phyloP scores from a whole-genome alignment of 768 basidiomycete species.

The Leccinum obscurum region DNA sequence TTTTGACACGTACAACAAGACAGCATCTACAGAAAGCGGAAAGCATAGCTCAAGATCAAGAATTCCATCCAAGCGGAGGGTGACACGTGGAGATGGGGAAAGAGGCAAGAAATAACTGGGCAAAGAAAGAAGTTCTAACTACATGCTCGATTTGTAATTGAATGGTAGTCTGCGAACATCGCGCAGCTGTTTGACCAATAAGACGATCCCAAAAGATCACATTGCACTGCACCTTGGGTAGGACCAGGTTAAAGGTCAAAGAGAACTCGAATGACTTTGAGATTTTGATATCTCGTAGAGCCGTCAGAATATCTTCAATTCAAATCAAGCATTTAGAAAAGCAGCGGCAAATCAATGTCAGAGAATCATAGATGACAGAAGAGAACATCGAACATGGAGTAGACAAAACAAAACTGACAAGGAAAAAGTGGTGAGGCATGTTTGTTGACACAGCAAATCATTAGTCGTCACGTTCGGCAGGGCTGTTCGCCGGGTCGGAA shows the following conservation, averaged over 20 bases:
- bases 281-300: slow-evolving; percentile 20
- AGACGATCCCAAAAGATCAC: slow-evolving; percentile 24
- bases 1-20: slow-evolving; percentile 6
- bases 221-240: slow-evolving; percentile 16
- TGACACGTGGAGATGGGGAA: background rate
- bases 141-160: slow-evolving; percentile 18
- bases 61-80: background rate
- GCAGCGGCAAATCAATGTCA: background rate
- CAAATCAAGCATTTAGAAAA: slow-evolving; percentile 13
- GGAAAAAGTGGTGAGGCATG: background rate
- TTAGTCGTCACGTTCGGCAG: slow-evolving; percentile 28
- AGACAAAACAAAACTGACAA: slow-evolving; percentile 7
- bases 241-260: slow-evolving; percentile 36
- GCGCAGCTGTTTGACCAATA: slow-evolving; percentile 33
- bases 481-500: slow-evolving; percentile 28
- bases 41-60: slow-evolving; percentile 4
- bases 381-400: slow-evolving; percentile 13
- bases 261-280: slow-evolving; percentile 22
- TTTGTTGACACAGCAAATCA: slow-evolving; percentile 4
- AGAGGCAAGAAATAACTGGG: background rate
- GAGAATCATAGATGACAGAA: slow-evolving; percentile 12
- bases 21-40: slow-evolving; percentile 3
- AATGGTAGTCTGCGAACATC: slow-evolving; percentile 18
- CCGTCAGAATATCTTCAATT: slow-evolving; percentile 30
- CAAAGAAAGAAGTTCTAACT: background rate